A percentile compares a stretch with the other conserved stretches of the same genome.
phyloP scores from a whole-genome alignment of 2,329 filamentous ascomycete genomes.

The Cercospora sp. region DNA sequence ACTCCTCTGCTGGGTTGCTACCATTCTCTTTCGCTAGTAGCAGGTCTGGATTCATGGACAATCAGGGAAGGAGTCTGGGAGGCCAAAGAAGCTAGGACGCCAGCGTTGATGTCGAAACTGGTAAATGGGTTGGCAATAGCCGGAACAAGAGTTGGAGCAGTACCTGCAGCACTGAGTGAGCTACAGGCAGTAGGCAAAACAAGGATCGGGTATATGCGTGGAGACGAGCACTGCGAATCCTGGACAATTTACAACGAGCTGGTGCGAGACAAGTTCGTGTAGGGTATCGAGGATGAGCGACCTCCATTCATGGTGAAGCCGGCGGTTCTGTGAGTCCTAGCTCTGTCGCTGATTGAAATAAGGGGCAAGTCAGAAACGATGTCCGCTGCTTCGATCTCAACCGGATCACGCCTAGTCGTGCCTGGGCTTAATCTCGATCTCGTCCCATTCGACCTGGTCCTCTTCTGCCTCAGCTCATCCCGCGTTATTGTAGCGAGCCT shows the following conservation, averaged over 20 bases:
- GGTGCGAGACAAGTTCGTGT: neutral
- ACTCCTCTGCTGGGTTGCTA: too few species aligned
- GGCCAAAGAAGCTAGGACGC: neutral
- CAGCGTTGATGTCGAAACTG: neutral
- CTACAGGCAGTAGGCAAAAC: neutral
- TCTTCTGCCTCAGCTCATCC: neutral
- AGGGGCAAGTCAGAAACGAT: neutral
- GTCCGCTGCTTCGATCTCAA: neutral
- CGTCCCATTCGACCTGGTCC: neutral
- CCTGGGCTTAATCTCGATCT: neutral
- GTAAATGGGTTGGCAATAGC: neutral
- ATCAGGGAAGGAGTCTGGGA: neutral
- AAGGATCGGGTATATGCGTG: neutral
- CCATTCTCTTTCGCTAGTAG: too few species aligned
- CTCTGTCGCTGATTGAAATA: neutral
- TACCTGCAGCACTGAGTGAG: neutral
- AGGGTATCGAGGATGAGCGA: neutral
- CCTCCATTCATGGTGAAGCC: neutral
- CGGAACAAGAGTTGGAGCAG: neutral
- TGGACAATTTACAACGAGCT: neutral
- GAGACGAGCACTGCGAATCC: neutral
- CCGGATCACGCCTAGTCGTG: neutral
- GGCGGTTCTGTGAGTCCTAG: neutral
- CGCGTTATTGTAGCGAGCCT: neutral
- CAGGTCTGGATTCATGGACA: too few species aligned